Evolutionary conservation across 768 basidiomycete genomes (phyloP).

Genomic region (Amanita fuliginea): DNA sequence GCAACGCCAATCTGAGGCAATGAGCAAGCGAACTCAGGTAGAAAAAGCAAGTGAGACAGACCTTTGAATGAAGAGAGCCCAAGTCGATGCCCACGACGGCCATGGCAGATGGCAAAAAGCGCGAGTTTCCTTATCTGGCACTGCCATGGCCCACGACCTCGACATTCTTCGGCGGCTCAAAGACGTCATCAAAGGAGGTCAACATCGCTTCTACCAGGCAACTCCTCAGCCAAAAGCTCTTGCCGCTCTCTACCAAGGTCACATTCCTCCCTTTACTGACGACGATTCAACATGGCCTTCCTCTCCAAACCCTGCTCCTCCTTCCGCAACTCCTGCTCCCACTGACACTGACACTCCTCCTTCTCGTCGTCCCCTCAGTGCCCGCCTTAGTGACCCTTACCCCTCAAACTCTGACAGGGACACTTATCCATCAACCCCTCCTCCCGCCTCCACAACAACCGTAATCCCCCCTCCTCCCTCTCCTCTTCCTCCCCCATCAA

Average conservation of each 20-base stretch:
- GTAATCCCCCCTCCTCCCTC: neutral
- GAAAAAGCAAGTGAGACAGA: slow-evolving; percentile 24
- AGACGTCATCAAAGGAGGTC: slow-evolving; percentile 54
- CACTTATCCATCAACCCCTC: too few species aligned
- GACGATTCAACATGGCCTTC: neutral
- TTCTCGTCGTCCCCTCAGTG: too few species aligned
- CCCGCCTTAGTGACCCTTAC: too few species aligned
- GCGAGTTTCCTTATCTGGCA: too few species aligned
- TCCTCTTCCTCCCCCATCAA: neutral
- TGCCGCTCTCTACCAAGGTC: slow-evolving; percentile 40
- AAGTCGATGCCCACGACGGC: slow-evolving; percentile 95
- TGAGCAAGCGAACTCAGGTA: neutral
- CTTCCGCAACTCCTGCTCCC: too few species aligned
- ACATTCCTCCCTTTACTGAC: slow-evolving; percentile 9
- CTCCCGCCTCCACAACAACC: too few species aligned
- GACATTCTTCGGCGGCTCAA: slow-evolving; percentile 71
- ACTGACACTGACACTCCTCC: too few species aligned
- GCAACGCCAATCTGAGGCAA: slow-evolving; percentile 81
- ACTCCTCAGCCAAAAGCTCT: slow-evolving; percentile 55
- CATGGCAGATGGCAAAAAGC: slow-evolving; percentile 31
- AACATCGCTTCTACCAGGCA: slow-evolving; percentile 63
- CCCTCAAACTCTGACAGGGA: too few species aligned
- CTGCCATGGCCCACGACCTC: slow-evolving; percentile 34
- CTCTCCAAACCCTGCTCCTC: too few species aligned
- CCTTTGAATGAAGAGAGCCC: slow-evolving; percentile 85